Evolutionary conservation across 2,329 filamentous ascomycete species (phyloP).

Genomic region (Talaromyces amestolkiae): DNA sequence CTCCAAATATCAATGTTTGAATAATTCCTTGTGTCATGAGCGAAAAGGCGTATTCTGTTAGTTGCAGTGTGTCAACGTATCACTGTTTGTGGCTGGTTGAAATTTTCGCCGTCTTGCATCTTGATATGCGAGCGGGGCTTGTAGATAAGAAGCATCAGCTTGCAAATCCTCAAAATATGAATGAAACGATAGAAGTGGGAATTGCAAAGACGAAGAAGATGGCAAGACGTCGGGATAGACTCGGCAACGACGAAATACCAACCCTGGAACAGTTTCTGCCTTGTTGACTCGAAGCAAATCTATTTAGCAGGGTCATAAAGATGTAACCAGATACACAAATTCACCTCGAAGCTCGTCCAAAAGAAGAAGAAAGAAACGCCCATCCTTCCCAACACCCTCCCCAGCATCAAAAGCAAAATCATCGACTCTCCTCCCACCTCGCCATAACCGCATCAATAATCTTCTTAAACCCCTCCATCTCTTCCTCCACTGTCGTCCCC

Average conservation of each 20-base stretch:
- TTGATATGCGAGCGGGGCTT: neutral
- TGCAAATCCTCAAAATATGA: too few species aligned
- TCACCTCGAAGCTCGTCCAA: neutral
- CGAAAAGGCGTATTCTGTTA: too few species aligned
- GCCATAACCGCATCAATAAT: conserved; percentile 68
- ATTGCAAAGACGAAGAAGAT: neutral
- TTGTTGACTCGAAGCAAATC: neutral
- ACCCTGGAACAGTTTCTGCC: neutral
- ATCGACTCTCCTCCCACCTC: conserved; percentile 36
- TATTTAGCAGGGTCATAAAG: neutral
- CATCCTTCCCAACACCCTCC: neutral
- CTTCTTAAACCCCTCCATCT: conserved; percentile 80
- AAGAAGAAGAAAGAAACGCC: neutral
- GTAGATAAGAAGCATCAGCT: neutral
- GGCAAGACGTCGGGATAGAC: neutral
- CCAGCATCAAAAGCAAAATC: neutral
- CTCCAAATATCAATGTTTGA: too few species aligned
- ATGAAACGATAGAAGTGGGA: too few species aligned
- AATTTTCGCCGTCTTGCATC: neutral
- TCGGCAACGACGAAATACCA: neutral
- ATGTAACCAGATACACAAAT: neutral
- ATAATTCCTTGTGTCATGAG: too few species aligned
- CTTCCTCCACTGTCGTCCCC: conserved; percentile 83
- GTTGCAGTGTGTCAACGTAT: neutral
- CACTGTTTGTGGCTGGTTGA: too few species aligned